Conservation (phyloP, 768 basidiomycete species). For the Leccinum aurantiacum region DNA sequence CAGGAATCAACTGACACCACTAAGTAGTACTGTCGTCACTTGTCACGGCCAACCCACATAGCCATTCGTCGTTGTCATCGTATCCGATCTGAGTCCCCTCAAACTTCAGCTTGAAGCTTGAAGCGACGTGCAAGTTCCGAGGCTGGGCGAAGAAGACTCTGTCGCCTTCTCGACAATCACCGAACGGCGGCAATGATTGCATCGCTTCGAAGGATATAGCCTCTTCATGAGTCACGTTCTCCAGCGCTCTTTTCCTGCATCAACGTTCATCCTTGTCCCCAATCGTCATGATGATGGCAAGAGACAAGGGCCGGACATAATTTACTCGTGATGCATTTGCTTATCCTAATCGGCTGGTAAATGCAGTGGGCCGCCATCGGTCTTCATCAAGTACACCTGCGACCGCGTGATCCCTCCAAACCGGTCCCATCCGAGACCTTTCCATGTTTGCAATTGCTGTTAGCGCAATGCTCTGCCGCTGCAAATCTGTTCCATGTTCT, state of each 20-base stretch:
- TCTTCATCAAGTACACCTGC: background rate
- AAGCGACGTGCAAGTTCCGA: conserved; percentile 3
- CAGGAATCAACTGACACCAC: background rate
- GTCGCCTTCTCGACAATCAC: conserved; percentile 21
- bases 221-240: conserved; percentile 4
- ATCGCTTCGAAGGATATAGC: conserved; percentile 10
- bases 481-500: background rate
- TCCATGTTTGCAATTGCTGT: background rate
- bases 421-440: background rate
- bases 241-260: background rate
- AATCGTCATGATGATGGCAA: background rate
- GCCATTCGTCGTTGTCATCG: background rate
- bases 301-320: background rate
- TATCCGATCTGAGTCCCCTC: background rate
- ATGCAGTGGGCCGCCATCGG: background rate
- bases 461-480: background rate
- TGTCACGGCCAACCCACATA: background rate
- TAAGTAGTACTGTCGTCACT: background rate
- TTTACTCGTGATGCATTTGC: too few relatives aligned
- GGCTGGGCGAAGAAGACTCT: background rate
- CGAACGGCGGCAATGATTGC: background rate
- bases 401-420: background rate
- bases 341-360: background rate
- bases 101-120: background rate
- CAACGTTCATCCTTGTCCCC: background rate